Evolutionary conservation across 768 basidiomycete species (phyloP), one percentile per base, ranked within the genome.

Genomic region (Termitomyces bulborhizus): DNA sequence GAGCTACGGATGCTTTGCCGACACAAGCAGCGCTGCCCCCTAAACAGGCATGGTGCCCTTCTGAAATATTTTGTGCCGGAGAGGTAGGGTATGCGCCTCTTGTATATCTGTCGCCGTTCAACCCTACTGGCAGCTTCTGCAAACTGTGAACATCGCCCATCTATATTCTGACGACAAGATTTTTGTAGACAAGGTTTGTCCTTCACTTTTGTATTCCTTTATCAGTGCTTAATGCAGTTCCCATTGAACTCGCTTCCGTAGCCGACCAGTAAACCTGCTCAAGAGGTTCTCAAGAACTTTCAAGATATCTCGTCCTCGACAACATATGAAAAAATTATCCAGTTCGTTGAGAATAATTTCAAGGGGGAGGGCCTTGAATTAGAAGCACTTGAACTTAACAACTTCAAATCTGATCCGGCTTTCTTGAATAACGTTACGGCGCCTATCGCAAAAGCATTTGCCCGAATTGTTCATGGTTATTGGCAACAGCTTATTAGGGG

Each of bases 331-430:
- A 68, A 78, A 41, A 71, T 95, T 40, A 79, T 84, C 40, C 67
- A 71, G 31, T 95, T 94, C 62, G 77, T 93, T 40, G 77, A 93
- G 53, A 66, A 70, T 13, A 82, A 93, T 68, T 96, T 96, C 62
- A 66, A 74, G 18, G 93, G 90, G 27, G 94, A 97, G 68, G 93
- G 94, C 5, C 81, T 81, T 16, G 95, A 97, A 66, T 77, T 98
- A 9, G 73, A 85, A 60, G 81, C 82, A 1, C 71, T 84, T 2
- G 50, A 73, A 16, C 73, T 97, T 12, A 55, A 82, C 4, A 79
- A 78, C 54, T 93, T 93, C 69, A 82, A 75, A 41, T 45, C 73
- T 0, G 73, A 68, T 27, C 91, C 95, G 0, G 66, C 81, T 0
- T 89, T 92, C 70, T 69, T 96, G 56, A 72, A 76, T 36, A 86